Evolutionary conservation across 495 filamentous ascomycete genomes (phyloP).

Genomic region (Neurospora sp.): DNA sequence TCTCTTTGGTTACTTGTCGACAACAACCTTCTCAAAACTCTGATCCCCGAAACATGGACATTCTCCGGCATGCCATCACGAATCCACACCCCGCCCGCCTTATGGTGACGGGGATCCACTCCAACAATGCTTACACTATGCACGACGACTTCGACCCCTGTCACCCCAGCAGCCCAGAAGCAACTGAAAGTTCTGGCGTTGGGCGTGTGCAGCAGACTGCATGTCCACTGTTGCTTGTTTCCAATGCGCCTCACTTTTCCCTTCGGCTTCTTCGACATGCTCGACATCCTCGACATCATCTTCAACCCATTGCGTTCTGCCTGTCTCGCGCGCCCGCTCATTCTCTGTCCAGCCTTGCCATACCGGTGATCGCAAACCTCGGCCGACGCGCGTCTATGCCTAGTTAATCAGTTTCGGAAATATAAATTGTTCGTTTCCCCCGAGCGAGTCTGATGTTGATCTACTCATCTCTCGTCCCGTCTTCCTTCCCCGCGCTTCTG

Average conservation of each 20-base stretch:
- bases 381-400: not conserved
- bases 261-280: not conserved
- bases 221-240: not conserved
- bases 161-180: not conserved
- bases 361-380: not conserved
- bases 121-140: not conserved
- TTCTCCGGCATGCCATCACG: not conserved
- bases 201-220: not conserved
- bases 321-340: not conserved
- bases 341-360: not conserved
- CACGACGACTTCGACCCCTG: not conserved
- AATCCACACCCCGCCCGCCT: not conserved
- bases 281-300: not conserved
- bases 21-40: too few relatives aligned
- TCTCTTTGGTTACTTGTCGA: too few relatives aligned
- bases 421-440: not conserved
- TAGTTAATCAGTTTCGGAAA: not conserved
- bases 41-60: not conserved
- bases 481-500: not conserved
- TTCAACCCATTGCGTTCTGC: not conserved
- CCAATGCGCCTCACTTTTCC: conserved; percentile 10
- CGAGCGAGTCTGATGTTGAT: not conserved
- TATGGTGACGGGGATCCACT: not conserved
- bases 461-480: not conserved
- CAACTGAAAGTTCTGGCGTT: not conserved